Evolutionary conservation across 1,284 basidiomycete species (phyloP).

Genomic region (Agroathelia rolfsii): DNA sequence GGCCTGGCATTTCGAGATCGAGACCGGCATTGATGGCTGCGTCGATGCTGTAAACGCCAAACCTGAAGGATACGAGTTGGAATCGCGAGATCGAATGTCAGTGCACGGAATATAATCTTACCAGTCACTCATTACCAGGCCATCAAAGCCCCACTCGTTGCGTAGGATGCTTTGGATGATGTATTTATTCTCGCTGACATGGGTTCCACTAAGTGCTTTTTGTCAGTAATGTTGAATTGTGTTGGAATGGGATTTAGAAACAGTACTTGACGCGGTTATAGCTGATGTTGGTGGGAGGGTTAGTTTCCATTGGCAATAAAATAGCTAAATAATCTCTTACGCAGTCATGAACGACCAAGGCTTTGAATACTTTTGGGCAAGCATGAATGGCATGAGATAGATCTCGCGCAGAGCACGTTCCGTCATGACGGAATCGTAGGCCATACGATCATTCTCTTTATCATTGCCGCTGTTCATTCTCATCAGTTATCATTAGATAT

Average conservation of each 20-base stretch:
- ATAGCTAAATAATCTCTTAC: constrained; percentile 26
- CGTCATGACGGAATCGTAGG: constrained; percentile 50
- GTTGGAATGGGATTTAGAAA: background rate
- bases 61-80: constrained; percentile 28
- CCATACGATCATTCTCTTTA: constrained; percentile 62
- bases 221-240: too few species aligned
- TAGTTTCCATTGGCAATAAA: background rate
- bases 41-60: constrained; percentile 60
- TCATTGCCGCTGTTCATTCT: constrained; percentile 44
- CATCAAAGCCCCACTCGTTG: constrained; percentile 69
- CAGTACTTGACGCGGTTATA: constrained; percentile 64
- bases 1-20: constrained; percentile 75
- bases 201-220: constrained; percentile 55
- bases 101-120: constrained; percentile 20
- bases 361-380: constrained; percentile 61
- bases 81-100: background rate
- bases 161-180: constrained; percentile 60
- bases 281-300: constrained; percentile 19
- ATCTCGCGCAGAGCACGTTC: constrained; percentile 71
- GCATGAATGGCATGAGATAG: constrained; percentile 78
- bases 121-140: constrained; percentile 75
- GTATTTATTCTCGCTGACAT: constrained; percentile 56
- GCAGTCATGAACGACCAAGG: constrained; percentile 70
- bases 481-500: background rate
- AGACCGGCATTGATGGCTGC: constrained; percentile 63